Base-by-base conservation (phyloP, 139 green algal genomes). In the Chlamydomonas sp. region DNA sequence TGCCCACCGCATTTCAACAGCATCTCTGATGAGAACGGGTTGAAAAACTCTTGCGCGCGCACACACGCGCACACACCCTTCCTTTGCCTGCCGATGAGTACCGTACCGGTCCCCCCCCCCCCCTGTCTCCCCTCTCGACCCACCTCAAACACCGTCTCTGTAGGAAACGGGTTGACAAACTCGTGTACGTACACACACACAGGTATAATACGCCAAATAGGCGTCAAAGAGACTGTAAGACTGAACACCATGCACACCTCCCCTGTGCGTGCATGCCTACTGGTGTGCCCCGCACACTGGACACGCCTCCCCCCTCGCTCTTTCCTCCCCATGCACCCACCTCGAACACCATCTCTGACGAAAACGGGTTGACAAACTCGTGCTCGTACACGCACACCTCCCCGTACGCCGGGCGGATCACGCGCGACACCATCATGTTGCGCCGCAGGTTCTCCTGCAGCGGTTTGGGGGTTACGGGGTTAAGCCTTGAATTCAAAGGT, bases 301-400 rank as follows among this genome's bases (percentile, higher is more conserved):
- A 13, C 43, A 13, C 43, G 20, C 43, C 43, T 20, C 50, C 28
- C 50, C 50, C 50, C 50, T 62, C 30, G 39, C 39, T 50, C 39
- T 8, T 34, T 13, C 50, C 50, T 8, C n/a, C 8, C 34, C 10
- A 67, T 5, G 6, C 36, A 33, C 62, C 57, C 62, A 86, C n/a
- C n/a, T n/a, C n/a, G n/a, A n/a, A n/a, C n/a, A n/a, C 80, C 65
- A 72, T 73, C 30, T 86, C 76, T 6, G 74, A 65, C 26, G 62
- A 65, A 58, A 76, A 77, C 1, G 76, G 72, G 48, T 86, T 86
- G 24, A 54, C 31, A 13, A 86, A 79, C 65, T 79, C 68, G 34
- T 79, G 49, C 60, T 86, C 76, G 64, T 81, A 79, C 65, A 86
- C 75, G 35, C 81, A 20, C 22, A 77, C 74, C 61, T 86, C 76